Base-by-base conservation (phyloP, 208 protist genomes). In the Crithidia bombi region DNA sequence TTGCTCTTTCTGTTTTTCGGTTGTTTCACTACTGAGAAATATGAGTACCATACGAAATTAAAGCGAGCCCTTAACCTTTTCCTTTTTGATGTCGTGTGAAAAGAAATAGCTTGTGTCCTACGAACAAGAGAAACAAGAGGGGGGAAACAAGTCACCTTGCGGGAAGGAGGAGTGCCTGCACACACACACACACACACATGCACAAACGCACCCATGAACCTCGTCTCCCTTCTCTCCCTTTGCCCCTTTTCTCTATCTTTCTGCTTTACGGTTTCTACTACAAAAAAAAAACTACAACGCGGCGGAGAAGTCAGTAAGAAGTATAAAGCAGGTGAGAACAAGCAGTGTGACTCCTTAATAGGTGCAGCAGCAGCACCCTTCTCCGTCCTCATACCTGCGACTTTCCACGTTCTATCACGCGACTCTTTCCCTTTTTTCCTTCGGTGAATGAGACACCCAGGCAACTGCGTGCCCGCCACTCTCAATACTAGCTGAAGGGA, bases 41-140 rank as follows among this genome's bases (percentile, higher is more conserved):
- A 78, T 47, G 66, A 28, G 70, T 67, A 69, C 54, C 63, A 67
- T 51, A 39, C 36, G 59, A 65, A 77, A 81, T 58, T 23, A 81
- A 72, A 30, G n/a, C n/a, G 51, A 38, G 28, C 44, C 3, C 21
- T 17, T 55, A 58, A 69, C 10, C 25, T 61, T 65, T 62, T 59
- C n/a, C n/a, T 75, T 81, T 47, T 49, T 47, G 62, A 57, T 51
- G 12, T 61, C 1, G 19, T 75, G 44, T 44, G 3, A 61, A 64
- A 62, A 59, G 3, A 61, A 70, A 36, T 49, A 36, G 61, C 41
- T 64, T 43, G 23, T 41, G 35, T 52, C 63, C 61, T 69, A 77
- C 38, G n/a, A 56, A 73, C 14, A 57, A 36, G 65, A 56, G 69
- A 66, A 63, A 70, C 59, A 69, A 33, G 49, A 77, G 56, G n/a